Conservation (phyloP, 202 grass and related monocot genomes). For the Schoenoplectus tabernaemontani region DNA sequence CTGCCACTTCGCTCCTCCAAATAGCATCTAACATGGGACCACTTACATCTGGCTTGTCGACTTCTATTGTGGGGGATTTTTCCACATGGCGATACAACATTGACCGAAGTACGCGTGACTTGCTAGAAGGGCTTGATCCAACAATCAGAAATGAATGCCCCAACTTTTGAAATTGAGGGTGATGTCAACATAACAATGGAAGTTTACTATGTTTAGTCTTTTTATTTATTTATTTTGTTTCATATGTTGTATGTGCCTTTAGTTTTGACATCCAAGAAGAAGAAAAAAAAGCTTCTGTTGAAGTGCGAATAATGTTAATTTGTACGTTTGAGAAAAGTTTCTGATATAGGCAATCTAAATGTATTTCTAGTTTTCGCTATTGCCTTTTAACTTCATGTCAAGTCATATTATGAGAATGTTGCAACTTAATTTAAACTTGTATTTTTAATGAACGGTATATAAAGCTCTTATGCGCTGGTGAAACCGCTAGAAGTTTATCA, state of each 20-base stretch:
- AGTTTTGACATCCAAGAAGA: background rate
- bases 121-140: conserved; percentile 21
- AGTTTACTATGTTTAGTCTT: background rate
- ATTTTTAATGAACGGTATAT: background rate
- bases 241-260: background rate
- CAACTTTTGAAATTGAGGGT: conserved; percentile 8
- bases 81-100: conserved; percentile 8
- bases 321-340: conserved; percentile 7
- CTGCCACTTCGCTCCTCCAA: conserved; percentile 17
- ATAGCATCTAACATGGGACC: conserved; percentile 28
- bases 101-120: background rate
- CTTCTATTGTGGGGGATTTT: background rate
- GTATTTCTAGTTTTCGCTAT: background rate
- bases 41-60: conserved; percentile 1
- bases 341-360: conserved; percentile 6
- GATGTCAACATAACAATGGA: background rate
- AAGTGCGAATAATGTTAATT: conserved; percentile 8
- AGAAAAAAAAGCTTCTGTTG: background rate
- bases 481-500: background rate
- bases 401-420: background rate
- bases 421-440: background rate
- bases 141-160: background rate
- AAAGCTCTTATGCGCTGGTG: background rate
- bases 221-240: background rate
- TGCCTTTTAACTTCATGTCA: background rate